Base-by-base conservation (phyloP, 768 basidiomycete species). In the Sporobolomyces phaffii region DNA sequence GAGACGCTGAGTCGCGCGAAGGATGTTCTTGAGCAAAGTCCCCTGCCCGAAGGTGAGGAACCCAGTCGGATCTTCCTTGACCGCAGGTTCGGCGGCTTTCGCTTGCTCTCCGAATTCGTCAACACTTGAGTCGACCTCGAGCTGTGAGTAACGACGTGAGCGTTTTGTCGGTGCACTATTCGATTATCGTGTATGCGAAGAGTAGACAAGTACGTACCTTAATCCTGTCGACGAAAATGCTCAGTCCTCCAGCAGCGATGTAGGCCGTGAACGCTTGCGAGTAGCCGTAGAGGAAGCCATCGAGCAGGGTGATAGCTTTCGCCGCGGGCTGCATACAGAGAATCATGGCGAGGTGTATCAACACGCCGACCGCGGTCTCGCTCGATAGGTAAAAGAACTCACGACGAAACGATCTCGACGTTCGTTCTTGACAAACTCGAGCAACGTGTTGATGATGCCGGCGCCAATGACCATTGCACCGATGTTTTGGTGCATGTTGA, bases 401-500 rank as follows among this genome's bases (percentile, higher is more conserved):
- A 78, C 85, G 9, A 84, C 81, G 60, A 90, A 81, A 41, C 90
- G 83, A 53, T 82, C 82, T 2, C 86, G 82, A 33, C 84, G 80
- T 68, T 83, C 83, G 77, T 87, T 90, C 77, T 91, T 88, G 72
- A 94, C 85, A 44, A 94, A 81, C 74, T 96, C 91, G 58, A 97
- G 87, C 31, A 99, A 81, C 18, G 94, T 79, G 2, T 90, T 90
- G 54, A 99, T 84, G 49, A 96, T 79, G 5, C 96, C 96, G 34
- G 96, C 94, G 28, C 91, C 88, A 61, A 98, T 89, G 48, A 98
- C 85, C 91, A 96, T 90, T 73, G 88, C 90, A 13, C 88, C 90
- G 36, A 91, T 90, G 5, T 87, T 83, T 2, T 89, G 83, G 76
- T 91, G 87, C 17, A 88, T 87, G 15, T 91, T 85, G 65, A 97